Evolutionary conservation across 257 asterid genomes (phyloP).

Genomic region (Oldenlandia corymbosa): DNA sequence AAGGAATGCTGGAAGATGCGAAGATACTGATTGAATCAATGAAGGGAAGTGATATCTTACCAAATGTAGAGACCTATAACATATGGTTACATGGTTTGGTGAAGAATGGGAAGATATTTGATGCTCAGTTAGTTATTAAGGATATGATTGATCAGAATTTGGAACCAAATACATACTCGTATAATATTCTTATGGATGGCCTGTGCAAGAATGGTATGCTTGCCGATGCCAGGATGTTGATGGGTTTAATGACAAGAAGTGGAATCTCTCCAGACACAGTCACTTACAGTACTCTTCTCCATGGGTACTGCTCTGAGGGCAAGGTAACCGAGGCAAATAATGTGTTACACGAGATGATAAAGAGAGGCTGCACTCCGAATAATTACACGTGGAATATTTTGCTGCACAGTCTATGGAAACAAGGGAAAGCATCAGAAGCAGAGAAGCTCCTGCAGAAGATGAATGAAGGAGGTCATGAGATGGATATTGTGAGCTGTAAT

Average conservation of each 20-base stretch:
- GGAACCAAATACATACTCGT: slow-evolving; percentile 65
- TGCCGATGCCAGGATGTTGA: slow-evolving; percentile 60
- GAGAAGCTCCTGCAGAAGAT: slow-evolving; percentile 73
- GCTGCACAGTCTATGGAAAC: slow-evolving; percentile 83
- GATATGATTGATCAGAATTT: slow-evolving; percentile 60
- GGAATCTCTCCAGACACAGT: slow-evolving; percentile 72
- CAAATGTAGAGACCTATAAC: slow-evolving; percentile 59
- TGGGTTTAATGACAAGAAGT: slow-evolving; percentile 51
- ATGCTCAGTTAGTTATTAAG: slow-evolving; percentile 57
- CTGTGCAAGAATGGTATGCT: slow-evolving; percentile 70
- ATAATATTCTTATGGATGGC: slow-evolving; percentile 68
- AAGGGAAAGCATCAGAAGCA: slow-evolving; percentile 79
- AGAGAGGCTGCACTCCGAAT: slow-evolving; percentile 58
- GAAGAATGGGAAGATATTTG: slow-evolving; percentile 62
- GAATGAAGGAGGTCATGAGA: slow-evolving; percentile 68
- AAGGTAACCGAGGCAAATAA: slow-evolving; percentile 59
- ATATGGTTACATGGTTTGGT: slow-evolving; percentile 67
- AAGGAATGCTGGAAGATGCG: slow-evolving; percentile 82
- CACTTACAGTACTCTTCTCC: slow-evolving; percentile 73
- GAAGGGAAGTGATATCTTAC: slow-evolving; percentile 48
- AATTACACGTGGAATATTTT: slow-evolving; percentile 70
- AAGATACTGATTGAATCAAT: slow-evolving; percentile 46
- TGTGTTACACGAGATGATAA: slow-evolving; percentile 63
- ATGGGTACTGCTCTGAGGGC: slow-evolving; percentile 79
- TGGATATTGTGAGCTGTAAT: slow-evolving; percentile 83